Conservation (phyloP, 225 moss, liverwort and hornwort species). For the Marchantia paleacea region DNA sequence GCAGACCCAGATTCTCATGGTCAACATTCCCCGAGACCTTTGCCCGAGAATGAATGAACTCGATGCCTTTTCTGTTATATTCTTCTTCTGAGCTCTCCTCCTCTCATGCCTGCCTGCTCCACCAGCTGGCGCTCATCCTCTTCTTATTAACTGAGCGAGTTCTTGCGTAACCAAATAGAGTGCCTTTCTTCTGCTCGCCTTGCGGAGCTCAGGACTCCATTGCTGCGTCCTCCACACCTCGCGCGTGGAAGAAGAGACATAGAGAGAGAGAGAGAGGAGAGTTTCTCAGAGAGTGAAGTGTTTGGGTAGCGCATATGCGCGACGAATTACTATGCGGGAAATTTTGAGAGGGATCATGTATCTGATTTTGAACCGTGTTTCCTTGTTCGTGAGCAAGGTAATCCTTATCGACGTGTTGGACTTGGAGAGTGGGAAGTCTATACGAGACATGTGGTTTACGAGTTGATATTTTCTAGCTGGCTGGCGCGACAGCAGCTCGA, state of each 20-base stretch:
- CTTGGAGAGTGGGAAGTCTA: conserved; percentile 4
- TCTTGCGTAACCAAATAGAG: neutral
- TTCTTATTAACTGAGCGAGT: neutral
- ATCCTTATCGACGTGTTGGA: neutral
- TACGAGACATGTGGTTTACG: conserved; percentile 1
- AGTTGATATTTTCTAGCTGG: neutral
- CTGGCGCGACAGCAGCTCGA: neutral
- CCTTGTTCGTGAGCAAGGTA: conserved; percentile 3
- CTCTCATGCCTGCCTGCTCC: neutral
- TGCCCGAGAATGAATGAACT: neutral
- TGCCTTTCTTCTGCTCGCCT: neutral
- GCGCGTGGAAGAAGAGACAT: neutral
- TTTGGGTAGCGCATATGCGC: neutral
- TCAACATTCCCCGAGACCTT: neutral
- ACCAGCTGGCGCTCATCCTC: neutral
- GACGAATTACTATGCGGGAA: neutral
- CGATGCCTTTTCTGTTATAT: neutral
- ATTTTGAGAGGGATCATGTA: neutral
- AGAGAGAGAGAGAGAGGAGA: neutral
- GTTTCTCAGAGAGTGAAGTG: neutral
- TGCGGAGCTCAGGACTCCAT: too few relatives aligned
- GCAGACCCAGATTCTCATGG: neutral
- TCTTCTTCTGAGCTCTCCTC: neutral
- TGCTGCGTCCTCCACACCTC: neutral
- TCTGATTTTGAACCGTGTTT: neutral